phyloP scores from a whole-genome alignment of 2,329 filamentous ascomycete species.

The Grosmannia clavigera region DNA sequence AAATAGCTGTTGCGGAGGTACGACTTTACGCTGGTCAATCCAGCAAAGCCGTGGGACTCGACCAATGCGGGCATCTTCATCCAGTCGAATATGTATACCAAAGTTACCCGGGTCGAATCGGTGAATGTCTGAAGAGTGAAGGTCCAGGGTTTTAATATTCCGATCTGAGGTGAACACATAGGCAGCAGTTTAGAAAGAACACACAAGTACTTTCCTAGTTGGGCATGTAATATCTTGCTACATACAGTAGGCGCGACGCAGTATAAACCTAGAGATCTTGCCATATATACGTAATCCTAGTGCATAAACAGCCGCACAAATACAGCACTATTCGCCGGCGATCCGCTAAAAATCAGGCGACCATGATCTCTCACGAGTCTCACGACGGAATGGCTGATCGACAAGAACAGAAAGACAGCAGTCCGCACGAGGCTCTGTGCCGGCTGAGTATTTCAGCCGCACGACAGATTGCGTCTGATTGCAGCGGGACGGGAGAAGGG shows the following conservation, averaged over 20 bases:
- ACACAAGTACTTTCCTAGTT: too few species aligned
- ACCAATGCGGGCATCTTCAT: slow-evolving; percentile 18
- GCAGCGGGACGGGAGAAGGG: background rate
- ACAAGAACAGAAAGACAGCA: background rate
- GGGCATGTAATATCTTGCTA: too few species aligned
- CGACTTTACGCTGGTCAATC: slow-evolving; percentile 16
- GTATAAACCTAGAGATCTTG: too few species aligned
- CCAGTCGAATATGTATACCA: slow-evolving; percentile 17
- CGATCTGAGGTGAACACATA: too few species aligned
- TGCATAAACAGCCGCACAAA: too few species aligned
- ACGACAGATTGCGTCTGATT: slow-evolving; percentile 7
- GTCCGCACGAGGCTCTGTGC: background rate
- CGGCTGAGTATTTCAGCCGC: slow-evolving; percentile 9
- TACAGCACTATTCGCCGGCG: too few species aligned
- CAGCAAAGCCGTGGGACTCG: slow-evolving; percentile 14
- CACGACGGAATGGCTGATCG: background rate
- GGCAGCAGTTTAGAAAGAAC: too few species aligned
- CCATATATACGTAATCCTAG: too few species aligned
- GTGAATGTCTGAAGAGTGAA: background rate
- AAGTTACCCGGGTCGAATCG: slow-evolving; percentile 14
- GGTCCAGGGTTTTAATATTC: too few species aligned
- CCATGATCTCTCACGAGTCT: too few species aligned
- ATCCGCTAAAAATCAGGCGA: too few species aligned
- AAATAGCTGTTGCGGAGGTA: slow-evolving; percentile 13
- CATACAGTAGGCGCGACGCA: too few species aligned